Conservation (phyloP, 805 yeast species). For the Saturnispora serradocipensis region DNA sequence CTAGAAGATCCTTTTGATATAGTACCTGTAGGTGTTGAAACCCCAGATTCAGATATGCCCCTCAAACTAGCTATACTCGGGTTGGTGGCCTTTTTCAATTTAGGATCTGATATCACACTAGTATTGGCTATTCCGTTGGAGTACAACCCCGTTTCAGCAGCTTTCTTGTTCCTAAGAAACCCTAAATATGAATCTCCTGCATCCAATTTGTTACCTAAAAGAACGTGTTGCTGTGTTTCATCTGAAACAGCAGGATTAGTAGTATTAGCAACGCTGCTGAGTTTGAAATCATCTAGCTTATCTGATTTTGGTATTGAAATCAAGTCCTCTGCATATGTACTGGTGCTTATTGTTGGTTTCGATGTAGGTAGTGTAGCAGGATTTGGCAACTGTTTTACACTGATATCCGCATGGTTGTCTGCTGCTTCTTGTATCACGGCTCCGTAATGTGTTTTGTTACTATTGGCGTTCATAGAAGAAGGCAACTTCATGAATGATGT, state of each 20-base stretch:
- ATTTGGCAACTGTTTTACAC: background rate
- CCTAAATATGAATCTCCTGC: conserved; percentile 6
- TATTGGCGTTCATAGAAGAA: background rate
- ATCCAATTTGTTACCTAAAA: background rate
- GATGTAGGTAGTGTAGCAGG: background rate
- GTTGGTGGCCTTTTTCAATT: conserved; percentile 14
- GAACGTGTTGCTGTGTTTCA: background rate
- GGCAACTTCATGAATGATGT: conserved; percentile 2
- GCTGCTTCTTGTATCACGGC: background rate
- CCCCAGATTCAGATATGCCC: conserved; percentile 16
- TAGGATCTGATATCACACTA: conserved; percentile 6
- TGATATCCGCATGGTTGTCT: background rate
- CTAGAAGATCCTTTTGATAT: conserved; percentile 46
- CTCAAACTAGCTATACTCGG: conserved; percentile 24
- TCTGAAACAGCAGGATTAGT: background rate
- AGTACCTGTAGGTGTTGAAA: conserved; percentile 27
- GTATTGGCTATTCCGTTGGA: background rate
- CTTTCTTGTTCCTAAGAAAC: conserved; percentile 3
- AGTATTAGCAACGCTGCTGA: background rate
- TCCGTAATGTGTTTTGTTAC: background rate
- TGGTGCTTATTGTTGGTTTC: background rate
- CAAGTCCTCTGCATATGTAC: background rate
- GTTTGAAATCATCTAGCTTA: background rate
- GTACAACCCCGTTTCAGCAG: background rate
- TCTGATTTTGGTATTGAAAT: background rate